Evolutionary conservation across 768 basidiomycete species (phyloP).

Genomic region (Candolleomyces efflorescens): DNA sequence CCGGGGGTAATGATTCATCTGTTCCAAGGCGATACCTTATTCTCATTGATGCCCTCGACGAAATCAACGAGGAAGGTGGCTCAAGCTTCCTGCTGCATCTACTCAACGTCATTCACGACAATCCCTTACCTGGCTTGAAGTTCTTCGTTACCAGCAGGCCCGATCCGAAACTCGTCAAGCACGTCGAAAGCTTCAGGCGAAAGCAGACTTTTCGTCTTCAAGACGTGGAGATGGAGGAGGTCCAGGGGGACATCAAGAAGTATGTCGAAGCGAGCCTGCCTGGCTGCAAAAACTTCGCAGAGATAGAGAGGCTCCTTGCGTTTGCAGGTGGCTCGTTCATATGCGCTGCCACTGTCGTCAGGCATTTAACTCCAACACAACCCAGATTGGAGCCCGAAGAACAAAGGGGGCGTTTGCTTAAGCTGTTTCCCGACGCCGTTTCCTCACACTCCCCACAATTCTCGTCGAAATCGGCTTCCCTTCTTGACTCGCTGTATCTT

Average conservation of each 20-base stretch:
- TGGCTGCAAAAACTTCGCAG: background rate
- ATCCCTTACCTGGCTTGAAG: background rate
- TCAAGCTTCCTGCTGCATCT: constrained; percentile 12
- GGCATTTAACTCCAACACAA: constrained; percentile 4
- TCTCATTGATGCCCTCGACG: constrained; percentile 22
- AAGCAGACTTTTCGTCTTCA: background rate
- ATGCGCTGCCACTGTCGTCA: constrained; percentile 22
- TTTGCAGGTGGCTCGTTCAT: constrained; percentile 22
- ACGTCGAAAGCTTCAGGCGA: background rate
- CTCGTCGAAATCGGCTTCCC: background rate
- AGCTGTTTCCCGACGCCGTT: too few species aligned
- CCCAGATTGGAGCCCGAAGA: background rate
- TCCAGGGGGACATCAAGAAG: background rate
- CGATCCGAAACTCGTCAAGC: background rate
- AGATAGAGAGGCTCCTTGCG: constrained; percentile 10
- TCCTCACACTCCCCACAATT: background rate
- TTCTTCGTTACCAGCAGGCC: background rate
- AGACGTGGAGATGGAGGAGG: background rate
- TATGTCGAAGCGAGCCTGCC: constrained; percentile 1
- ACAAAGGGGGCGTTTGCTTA: background rate
- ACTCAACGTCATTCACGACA: background rate
- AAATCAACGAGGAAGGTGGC: constrained; percentile 16
- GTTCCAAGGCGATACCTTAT: too few species aligned
- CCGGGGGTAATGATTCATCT: too few species aligned
- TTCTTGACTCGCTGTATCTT: constrained; percentile 13